Percentiles rank a stretch among this genome's conserved stretches.
Conservation (phyloP, 2,329 filamentous ascomycete species). For the Cladorrhinum sp. region DNA sequence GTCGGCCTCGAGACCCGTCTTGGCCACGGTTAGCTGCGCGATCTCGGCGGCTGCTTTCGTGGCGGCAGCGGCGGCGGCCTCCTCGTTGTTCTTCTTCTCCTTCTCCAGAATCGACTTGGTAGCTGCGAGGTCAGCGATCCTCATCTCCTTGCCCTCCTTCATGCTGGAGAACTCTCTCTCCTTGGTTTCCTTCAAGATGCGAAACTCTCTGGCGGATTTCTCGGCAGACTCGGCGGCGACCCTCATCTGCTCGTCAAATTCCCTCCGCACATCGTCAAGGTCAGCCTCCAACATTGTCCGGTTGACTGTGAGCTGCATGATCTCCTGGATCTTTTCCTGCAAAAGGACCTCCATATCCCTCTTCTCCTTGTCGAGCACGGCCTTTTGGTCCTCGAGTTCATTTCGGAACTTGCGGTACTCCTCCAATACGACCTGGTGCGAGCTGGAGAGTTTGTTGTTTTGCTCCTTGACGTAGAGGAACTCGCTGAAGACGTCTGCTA, state of each 20-base stretch:
- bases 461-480: constrained; percentile 33
- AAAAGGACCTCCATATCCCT: constrained; percentile 26
- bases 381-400: constrained; percentile 32
- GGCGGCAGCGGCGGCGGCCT: constrained; percentile 25
- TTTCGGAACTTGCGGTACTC: constrained; percentile 35
- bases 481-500: constrained; percentile 34
- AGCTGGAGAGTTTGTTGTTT: constrained; percentile 31
- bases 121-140: constrained; percentile 22
- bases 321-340: constrained; percentile 28
- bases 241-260: constrained; percentile 21
- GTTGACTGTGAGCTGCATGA: constrained; percentile 25
- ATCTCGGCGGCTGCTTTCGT: constrained; percentile 23
- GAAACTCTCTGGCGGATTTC: constrained; percentile 15
- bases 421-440: constrained; percentile 33
- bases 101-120: constrained; percentile 26
- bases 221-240: constrained; percentile 22
- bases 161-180: constrained; percentile 18
- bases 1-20: constrained; percentile 17
- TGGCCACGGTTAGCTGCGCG: constrained; percentile 18
- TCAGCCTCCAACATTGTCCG: constrained; percentile 24
- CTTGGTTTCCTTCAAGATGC: constrained; percentile 8
- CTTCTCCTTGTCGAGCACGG: constrained; percentile 28
- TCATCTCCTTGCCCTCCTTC: constrained; percentile 14
- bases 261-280: constrained; percentile 22
- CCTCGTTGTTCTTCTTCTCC: constrained; percentile 23